Evolutionary conservation across 2,329 filamentous ascomycete genomes (phyloP).

Genomic region (Aspergillus fumigatus): DNA sequence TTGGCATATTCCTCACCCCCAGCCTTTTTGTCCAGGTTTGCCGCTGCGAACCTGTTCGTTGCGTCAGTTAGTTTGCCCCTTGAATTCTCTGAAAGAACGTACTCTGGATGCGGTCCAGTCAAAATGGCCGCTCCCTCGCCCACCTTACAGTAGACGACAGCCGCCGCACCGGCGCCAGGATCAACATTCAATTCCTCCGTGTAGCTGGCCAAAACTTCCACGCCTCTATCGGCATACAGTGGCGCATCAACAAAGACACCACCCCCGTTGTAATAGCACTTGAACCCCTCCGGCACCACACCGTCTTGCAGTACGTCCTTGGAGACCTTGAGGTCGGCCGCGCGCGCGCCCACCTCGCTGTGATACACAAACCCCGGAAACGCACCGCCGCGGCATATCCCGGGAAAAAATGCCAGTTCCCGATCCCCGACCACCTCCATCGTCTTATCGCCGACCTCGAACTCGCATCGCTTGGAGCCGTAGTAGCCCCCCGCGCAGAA

Average conservation of each 20-base stretch:
- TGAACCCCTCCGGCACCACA: slow-evolving; percentile 58
- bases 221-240: slow-evolving; percentile 56
- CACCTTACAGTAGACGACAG: slow-evolving; percentile 76
- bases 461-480: slow-evolving; percentile 75
- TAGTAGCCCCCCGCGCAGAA: slow-evolving; percentile 97
- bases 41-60: slow-evolving; percentile 67
- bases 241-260: slow-evolving; percentile 83
- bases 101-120: slow-evolving; percentile 92
- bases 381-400: slow-evolving; percentile 76
- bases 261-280: slow-evolving; percentile 89
- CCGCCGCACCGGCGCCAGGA: slow-evolving; percentile 67
- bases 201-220: slow-evolving; percentile 81
- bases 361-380: slow-evolving; percentile 88
- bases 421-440: slow-evolving; percentile 82
- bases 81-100: slow-evolving; percentile 29
- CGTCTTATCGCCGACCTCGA: slow-evolving; percentile 75
- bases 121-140: slow-evolving; percentile 75
- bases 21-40: slow-evolving; percentile 67
- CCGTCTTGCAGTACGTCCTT: slow-evolving; percentile 54
- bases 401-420: slow-evolving; percentile 85
- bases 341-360: slow-evolving; percentile 77
- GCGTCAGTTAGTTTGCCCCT: slow-evolving; percentile 11
- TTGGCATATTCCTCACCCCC: slow-evolving; percentile 65
- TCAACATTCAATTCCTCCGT: slow-evolving; percentile 70
- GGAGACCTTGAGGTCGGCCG: slow-evolving; percentile 62